Evolutionary conservation across 139 green algal genomes (phyloP).

Genomic region (Chlorella sp.): DNA sequence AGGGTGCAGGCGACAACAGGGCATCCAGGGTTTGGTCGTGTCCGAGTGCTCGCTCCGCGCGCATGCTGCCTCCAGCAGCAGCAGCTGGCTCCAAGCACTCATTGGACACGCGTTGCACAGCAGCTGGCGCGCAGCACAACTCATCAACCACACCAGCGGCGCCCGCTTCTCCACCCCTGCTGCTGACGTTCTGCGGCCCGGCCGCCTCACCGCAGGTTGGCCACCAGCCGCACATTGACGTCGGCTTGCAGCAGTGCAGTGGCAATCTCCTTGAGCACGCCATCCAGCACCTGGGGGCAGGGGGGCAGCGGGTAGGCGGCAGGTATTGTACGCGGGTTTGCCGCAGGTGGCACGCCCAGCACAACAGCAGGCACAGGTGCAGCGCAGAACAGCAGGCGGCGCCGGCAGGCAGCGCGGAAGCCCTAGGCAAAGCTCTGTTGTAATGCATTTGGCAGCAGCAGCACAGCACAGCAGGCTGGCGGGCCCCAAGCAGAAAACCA

Average conservation of each 20-base stretch:
- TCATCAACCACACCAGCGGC: no score
- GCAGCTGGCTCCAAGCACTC: no score
- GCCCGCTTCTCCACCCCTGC: no score
- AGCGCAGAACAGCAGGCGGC: background rate
- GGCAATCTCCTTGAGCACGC: slow-evolving; percentile 95
- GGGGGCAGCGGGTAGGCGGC: background rate
- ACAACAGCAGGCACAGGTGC: background rate
- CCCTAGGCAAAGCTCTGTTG: no score
- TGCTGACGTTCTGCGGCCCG: no score
- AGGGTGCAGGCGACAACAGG: background rate
- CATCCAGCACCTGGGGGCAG: slow-evolving; percentile 71
- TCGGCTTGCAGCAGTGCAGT: slow-evolving; percentile 91
- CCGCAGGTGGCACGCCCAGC: background rate
- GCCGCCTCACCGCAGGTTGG: slow-evolving; percentile 56
- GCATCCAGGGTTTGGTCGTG: no score
- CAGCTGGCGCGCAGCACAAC: no score
- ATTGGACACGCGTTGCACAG: no score
- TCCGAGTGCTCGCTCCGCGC: no score
- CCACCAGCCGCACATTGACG: slow-evolving; percentile 89
- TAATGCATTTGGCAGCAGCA: background rate
- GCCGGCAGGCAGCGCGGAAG: background rate
- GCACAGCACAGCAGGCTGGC: background rate
- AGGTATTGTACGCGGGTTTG: background rate
- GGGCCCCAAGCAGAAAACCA: background rate
- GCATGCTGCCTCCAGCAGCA: no score